Conservation (phyloP, 495 filamentous ascomycete species). For the Penicillium canescens region DNA sequence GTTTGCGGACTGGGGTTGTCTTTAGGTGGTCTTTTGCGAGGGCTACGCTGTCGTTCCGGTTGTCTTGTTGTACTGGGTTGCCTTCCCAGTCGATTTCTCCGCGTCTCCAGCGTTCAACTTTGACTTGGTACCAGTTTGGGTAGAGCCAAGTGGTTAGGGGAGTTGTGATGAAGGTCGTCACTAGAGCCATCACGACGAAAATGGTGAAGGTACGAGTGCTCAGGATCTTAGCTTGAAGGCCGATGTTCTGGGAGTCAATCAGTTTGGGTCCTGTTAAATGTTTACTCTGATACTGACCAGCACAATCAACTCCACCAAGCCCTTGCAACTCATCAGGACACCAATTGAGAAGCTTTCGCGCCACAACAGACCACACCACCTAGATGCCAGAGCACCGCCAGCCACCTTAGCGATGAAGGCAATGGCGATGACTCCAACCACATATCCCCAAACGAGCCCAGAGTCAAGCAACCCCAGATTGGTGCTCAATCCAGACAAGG, state of each 20-base stretch:
- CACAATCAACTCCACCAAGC: conserved; percentile 92
- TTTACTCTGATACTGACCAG: conserved; percentile 58
- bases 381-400: conserved; percentile 81
- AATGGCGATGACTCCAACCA: conserved; percentile 77
- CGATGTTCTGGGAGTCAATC: conserved; percentile 70
- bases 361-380: conserved; percentile 79
- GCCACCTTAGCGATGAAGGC: conserved; percentile 86
- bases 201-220: conserved; percentile 91
- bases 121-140: conserved; percentile 87
- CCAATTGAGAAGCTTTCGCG: conserved; percentile 91
- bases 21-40: conserved; percentile 46
- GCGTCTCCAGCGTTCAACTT: conserved; percentile 83
- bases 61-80: conserved; percentile 48
- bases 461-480: conserved; percentile 82
- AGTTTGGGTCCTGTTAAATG: conserved; percentile 20
- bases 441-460: conserved; percentile 90
- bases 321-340: conserved; percentile 96
- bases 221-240: conserved; percentile 86
- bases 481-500: conserved; percentile 86
- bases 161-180: conserved; percentile 90
- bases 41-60: conserved; percentile 35
- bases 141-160: conserved; percentile 78
- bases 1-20: conserved; percentile 37
- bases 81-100: conserved; percentile 96
- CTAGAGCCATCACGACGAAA: conserved; percentile 96